Conservation (phyloP, 192 early-diverging fungal genomes). For the Fimicolochytrium jonesii region DNA sequence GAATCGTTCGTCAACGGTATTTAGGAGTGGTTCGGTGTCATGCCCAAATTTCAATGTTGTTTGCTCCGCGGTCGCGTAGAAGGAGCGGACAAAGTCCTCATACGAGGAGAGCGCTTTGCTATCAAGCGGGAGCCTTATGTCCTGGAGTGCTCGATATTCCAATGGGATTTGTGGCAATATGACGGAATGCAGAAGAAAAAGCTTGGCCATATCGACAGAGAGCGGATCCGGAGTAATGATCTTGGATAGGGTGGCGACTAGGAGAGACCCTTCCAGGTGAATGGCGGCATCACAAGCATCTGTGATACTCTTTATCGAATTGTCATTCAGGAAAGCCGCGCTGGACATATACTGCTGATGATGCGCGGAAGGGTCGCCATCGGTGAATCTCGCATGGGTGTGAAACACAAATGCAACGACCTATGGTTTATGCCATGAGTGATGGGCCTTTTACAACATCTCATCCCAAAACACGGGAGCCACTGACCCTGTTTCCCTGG, state of each 20-base stretch:
- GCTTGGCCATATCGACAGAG: conserved; percentile 8
- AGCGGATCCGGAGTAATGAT: neutral
- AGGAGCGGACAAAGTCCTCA: neutral
- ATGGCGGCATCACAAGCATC: neutral
- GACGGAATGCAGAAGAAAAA: conserved; percentile 8
- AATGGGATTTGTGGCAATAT: neutral
- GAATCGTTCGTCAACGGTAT: conserved; percentile 10
- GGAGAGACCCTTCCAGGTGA: neutral
- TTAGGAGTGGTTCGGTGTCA: neutral
- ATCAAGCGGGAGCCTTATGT: neutral
- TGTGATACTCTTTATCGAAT: too few relatives aligned
- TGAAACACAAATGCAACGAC: conserved; percentile 14
- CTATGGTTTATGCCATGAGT: too few relatives aligned
- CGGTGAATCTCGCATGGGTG: neutral
- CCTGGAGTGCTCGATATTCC: conserved; percentile 5
- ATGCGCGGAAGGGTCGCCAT: too few relatives aligned
- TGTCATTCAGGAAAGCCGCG: too few relatives aligned
- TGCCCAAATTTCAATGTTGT: neutral
- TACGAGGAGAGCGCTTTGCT: neutral
- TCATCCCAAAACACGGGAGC: too few relatives aligned
- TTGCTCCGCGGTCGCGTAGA: neutral
- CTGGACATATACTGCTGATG: too few relatives aligned
- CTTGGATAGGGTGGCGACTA: neutral
- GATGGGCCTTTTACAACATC: too few relatives aligned
- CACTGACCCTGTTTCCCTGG: conserved; percentile 17